These are phyloP conservation scores for Chaetomiaceae sp. DNA, from an alignment of 2,329 filamentous ascomycete genomes.

Conservation along the genomic window DNA sequence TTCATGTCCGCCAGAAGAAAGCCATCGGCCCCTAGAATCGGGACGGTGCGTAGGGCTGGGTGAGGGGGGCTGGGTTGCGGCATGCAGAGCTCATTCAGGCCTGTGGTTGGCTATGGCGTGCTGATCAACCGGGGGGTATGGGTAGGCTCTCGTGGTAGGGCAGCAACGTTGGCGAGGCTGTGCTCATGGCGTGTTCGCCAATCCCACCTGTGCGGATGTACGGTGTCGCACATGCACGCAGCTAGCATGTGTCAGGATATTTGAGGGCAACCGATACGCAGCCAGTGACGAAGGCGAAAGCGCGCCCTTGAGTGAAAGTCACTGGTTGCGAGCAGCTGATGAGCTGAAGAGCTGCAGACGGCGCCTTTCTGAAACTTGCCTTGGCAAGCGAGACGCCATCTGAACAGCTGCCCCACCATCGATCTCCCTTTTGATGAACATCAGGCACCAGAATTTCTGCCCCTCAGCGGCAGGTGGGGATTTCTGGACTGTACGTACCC, in stretches of 20 bases:
- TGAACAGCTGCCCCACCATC: neutral
- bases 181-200: neutral
- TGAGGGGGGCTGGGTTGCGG: constrained; percentile 21
- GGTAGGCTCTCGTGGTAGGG: too few relatives aligned
- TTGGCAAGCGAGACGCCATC: constrained; percentile 7
- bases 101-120: constrained; percentile 6
- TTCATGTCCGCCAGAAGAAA: neutral
- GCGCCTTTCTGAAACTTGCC: constrained; percentile 9
- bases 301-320: neutral
- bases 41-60: constrained; percentile 21
- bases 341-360: neutral
- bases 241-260: constrained; percentile 2
- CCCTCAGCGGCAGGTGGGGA: neutral
- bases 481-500: neutral
- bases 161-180: constrained; percentile 6
- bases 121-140: constrained; percentile 1
- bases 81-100: neutral
- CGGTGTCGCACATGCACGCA: constrained; percentile 3
- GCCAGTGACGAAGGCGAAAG: neutral
- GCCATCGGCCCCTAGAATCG: constrained; percentile 1
- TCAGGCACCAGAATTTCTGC: constrained; percentile 12
- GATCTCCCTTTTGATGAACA: too few relatives aligned
- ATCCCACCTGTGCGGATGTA: neutral
- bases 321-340: constrained; percentile 12
- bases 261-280: neutral